These are phyloP conservation scores for Syzygium aqueum DNA, from an alignment of 345 rosid species.

Conservation along the genomic window DNA sequence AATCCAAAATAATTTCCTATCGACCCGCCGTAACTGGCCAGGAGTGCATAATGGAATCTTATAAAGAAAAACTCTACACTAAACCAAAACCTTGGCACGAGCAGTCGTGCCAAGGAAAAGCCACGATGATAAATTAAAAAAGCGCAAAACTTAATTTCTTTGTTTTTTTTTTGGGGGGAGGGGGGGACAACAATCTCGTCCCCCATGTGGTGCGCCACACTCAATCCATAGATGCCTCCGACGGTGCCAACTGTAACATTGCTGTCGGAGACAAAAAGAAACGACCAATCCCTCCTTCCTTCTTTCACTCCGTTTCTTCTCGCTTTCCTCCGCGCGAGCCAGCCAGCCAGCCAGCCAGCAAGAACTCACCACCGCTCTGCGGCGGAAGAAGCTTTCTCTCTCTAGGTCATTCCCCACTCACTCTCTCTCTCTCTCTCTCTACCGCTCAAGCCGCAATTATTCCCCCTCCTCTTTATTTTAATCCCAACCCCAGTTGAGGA, in stretches of 20 bases:
- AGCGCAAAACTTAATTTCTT: not conserved
- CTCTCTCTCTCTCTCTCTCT: not conserved
- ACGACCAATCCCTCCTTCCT: not conserved
- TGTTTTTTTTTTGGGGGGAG: not conserved
- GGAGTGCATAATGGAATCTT: not conserved
- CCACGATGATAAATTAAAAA: not conserved
- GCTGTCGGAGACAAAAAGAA: constrained; percentile 13
- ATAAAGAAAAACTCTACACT: not conserved
- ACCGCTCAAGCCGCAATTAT: not conserved
- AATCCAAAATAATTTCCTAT: not conserved
- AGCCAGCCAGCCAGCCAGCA: not conserved
- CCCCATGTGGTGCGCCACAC: not conserved
- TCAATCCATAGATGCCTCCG: not conserved
- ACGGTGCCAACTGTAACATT: constrained; percentile 36
- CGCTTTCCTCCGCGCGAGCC: not conserved
- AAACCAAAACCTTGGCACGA: not conserved
- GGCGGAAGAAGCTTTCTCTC: not conserved
- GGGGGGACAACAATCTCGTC: not conserved
- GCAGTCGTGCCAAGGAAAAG: not conserved
- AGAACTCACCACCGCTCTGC: not conserved
- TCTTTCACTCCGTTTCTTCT: not conserved
- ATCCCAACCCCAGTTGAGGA: not conserved
- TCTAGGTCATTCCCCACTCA: not conserved
- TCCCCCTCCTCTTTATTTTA: not conserved
- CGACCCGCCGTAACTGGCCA: not conserved